Conservation (phyloP, 2,329 filamentous ascomycete species). For the Epichloe scottii region DNA sequence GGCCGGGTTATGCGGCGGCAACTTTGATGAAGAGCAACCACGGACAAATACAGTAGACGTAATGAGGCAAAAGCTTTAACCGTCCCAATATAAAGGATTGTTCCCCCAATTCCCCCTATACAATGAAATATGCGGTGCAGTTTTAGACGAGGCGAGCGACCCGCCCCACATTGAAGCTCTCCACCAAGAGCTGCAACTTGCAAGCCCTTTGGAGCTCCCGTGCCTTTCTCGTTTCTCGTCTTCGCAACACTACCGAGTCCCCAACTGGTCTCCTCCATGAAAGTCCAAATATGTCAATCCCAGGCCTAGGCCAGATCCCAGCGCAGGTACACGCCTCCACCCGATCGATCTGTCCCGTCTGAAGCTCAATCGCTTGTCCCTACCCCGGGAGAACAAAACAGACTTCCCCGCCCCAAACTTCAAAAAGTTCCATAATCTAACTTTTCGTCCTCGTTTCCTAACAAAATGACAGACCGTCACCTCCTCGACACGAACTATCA, state of each 20-base stretch:
- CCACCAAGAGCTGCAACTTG: neutral
- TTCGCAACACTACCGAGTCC: neutral
- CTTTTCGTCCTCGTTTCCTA: neutral
- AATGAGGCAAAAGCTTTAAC: too few relatives aligned
- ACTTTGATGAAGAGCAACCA: too few relatives aligned
- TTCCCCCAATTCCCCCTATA: too few relatives aligned
- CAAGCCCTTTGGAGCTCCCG: neutral
- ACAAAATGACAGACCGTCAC: slow-evolving; percentile 17
- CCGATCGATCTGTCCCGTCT: neutral
- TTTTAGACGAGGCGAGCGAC: too few relatives aligned
- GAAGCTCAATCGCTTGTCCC: neutral
- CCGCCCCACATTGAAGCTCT: neutral
- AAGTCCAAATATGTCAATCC: slow-evolving; percentile 51
- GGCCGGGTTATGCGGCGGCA: too few relatives aligned
- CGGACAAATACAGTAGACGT: too few relatives aligned
- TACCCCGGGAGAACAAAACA: too few relatives aligned
- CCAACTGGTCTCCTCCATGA: slow-evolving; percentile 16
- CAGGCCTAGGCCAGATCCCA: slow-evolving; percentile 57
- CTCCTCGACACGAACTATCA: slow-evolving; percentile 32
- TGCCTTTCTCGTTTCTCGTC: neutral
- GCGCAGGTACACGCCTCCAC: slow-evolving; percentile 31
- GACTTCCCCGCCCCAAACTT: too few relatives aligned
- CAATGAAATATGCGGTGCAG: too few relatives aligned
- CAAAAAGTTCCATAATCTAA: neutral
- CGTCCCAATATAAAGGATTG: too few relatives aligned